Percentiles rank a stretch among this genome's conserved stretches.
These are phyloP conservation scores for Gomphus bonarii DNA, from an alignment of 1,284 basidiomycete genomes.

Conservation along the genomic window DNA sequence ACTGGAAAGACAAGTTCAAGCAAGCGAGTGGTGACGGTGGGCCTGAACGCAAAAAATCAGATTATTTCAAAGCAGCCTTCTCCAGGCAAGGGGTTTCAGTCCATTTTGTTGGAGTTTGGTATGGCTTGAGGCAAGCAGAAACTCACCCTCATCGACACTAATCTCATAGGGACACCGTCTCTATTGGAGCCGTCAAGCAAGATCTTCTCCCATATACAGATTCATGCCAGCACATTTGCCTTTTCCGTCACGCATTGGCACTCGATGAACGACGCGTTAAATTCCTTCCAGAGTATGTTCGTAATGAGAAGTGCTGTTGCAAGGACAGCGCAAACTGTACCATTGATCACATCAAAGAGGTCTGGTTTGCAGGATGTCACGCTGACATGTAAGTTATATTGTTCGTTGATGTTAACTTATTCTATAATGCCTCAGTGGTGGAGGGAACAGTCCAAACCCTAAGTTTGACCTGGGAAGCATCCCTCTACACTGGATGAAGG, in stretches of 20 bases:
- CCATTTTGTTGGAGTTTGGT: conserved; percentile 60
- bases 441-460: too few species aligned
- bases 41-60: too few species aligned
- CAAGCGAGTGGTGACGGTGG: too few species aligned
- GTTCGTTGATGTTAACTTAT: too few species aligned
- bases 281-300: conserved; percentile 17
- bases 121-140: conserved; percentile 17
- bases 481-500: too few species aligned
- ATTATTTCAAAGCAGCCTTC: conserved; percentile 57
- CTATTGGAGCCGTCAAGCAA: conserved; percentile 45
- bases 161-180: conserved; percentile 50
- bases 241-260: conserved; percentile 26
- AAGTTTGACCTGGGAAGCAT: too few species aligned
- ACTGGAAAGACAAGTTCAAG: neutral
- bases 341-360: neutral
- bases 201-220: conserved; percentile 50
- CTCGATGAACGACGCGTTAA: conserved; percentile 21
- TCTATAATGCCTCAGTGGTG: too few species aligned
- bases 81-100: conserved; percentile 36
- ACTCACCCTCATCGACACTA: neutral
- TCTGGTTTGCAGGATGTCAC: conserved; percentile 4
- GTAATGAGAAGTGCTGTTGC: neutral
- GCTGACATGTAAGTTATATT: conserved; percentile 1
- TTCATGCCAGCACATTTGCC: conserved; percentile 44
- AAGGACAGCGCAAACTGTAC: neutral